phyloP scores from a whole-genome alignment of 257 asterid species.

The Leptodermis oblonga region DNA sequence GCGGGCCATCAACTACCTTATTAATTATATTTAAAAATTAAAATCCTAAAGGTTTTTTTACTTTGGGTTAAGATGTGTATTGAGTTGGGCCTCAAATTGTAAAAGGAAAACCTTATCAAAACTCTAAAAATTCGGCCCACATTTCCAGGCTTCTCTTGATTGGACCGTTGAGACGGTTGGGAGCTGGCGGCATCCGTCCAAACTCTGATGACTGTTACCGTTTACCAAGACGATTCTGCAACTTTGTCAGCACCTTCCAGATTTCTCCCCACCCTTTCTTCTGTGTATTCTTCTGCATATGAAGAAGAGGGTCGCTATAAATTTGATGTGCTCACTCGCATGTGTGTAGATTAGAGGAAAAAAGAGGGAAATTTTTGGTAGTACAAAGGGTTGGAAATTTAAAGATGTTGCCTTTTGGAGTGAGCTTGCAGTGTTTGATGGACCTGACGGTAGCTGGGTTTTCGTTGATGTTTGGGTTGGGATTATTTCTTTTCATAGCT shows the following conservation, averaged over 20 bases:
- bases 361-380: background rate
- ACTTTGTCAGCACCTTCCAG: constrained; percentile 1
- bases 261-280: background rate
- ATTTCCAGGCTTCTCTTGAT: constrained; percentile 6
- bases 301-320: constrained; percentile 1
- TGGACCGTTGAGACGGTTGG: constrained; percentile 33
- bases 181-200: constrained; percentile 28
- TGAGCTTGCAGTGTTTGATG: constrained; percentile 70
- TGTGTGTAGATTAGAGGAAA: background rate
- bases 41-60: too few relatives aligned
- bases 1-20: too few relatives aligned
- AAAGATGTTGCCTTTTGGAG: constrained; percentile 51
- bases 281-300: background rate
- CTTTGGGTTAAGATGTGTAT: background rate
- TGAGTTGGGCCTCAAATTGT: background rate
- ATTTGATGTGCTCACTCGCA: background rate
- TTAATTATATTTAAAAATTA: too few relatives aligned
- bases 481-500: constrained; percentile 76
- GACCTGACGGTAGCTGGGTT: constrained; percentile 81
- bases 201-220: constrained; percentile 16
- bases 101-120: background rate
- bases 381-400: constrained; percentile 1
- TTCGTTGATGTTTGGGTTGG: constrained; percentile 85
- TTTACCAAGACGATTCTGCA: constrained; percentile 49
- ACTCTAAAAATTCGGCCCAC: background rate